Evolutionary conservation across 2,329 filamentous ascomycete species (phyloP), one percentile per base, ranked within the genome.

Genomic region (Tolypocladium nubicola): DNA sequence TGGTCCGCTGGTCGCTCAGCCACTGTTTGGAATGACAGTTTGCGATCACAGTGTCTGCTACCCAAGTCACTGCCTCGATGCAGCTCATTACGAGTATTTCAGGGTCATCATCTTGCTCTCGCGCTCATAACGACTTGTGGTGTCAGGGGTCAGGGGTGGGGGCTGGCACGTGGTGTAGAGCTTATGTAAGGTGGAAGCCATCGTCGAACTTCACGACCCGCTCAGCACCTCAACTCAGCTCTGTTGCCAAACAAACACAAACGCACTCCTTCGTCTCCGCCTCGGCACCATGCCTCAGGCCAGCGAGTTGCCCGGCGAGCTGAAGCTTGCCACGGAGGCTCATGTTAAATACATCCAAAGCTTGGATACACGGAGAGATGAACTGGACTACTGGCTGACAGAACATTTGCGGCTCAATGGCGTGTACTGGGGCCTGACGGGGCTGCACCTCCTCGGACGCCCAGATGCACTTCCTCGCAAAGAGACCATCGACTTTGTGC

Each of bases 361-460:
- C 67, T 81, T 99, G 64, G 91, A 99, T 73, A 91, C 87, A 63
- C 87, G 88, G 69, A 91, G 89, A 76, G 91, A 97, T 78, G 90
- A 97, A 74, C 86, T 96, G 65, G 91, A 97, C 72, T 99, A 97
- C 77, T 97, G 93, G 88, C 80, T 97, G 69, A 99, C 94, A 16
- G 93, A 99, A 74, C 94, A 99, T 71, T 80, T 99, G 63, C 90
- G 94, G 60, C 82, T 99, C 58, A 97, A 94, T 70, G 94, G 94
- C 50, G 83, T 99, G 53, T 99, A 99, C 74, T 99, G 94, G 94
- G 94, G 94, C 16, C 75, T 99, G 58, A 94, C 87, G 8, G 88
- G 93, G 8, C 81, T 97, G 45, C 88, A 96, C 76, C 80, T 97
- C 35, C 84, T 99, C 59, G 83, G 86, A 53, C 86, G 82, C 57